Percentiles rank a stretch among this genome's conserved stretches.
Conservation (phyloP, 2,329 filamentous ascomycete species). For the Aspergillus clavatus region DNA sequence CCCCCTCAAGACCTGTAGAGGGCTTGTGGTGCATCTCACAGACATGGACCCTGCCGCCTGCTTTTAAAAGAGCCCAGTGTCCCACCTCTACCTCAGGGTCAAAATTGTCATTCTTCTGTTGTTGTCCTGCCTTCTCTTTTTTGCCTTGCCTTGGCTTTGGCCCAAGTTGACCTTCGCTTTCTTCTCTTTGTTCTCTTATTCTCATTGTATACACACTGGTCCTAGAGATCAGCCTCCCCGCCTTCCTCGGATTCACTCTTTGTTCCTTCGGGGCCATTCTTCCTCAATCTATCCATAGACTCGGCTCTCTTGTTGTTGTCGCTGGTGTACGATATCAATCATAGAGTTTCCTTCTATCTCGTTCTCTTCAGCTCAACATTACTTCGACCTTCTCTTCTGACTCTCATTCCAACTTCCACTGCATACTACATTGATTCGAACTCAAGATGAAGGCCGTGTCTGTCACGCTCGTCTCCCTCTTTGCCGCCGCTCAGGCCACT, state of each 20-base stretch:
- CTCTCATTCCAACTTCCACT: conserved; percentile 19
- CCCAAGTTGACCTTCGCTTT: conserved; percentile 2
- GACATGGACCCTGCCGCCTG: not conserved
- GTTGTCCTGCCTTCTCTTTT: conserved; percentile 6
- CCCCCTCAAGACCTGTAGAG: too few relatives aligned
- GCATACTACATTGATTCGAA: conserved; percentile 18
- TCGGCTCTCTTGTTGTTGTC: conserved; percentile 11
- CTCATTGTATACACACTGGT: conserved; percentile 21
- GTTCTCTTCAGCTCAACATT: conserved; percentile 26
- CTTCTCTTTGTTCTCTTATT: conserved; percentile 21
- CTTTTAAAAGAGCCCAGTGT: not conserved
- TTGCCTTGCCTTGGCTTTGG: conserved; percentile 8
- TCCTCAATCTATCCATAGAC: conserved; percentile 1
- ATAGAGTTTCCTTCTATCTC: conserved; percentile 17
- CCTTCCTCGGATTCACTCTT: conserved; percentile 8
- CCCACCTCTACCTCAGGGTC: not conserved
- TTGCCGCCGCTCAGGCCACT: conserved; percentile 43
- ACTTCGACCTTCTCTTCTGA: not conserved
- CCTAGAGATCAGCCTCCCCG: conserved; percentile 29
- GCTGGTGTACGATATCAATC: conserved; percentile 16
- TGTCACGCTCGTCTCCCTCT: conserved; percentile 33
- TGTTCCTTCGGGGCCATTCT: conserved; percentile 9
- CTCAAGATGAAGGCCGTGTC: conserved; percentile 26
- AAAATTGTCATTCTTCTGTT: not conserved
- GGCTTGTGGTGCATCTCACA: not conserved